phyloP scores from a whole-genome alignment of 306 rosid species.

The Prunus campanulata region DNA sequence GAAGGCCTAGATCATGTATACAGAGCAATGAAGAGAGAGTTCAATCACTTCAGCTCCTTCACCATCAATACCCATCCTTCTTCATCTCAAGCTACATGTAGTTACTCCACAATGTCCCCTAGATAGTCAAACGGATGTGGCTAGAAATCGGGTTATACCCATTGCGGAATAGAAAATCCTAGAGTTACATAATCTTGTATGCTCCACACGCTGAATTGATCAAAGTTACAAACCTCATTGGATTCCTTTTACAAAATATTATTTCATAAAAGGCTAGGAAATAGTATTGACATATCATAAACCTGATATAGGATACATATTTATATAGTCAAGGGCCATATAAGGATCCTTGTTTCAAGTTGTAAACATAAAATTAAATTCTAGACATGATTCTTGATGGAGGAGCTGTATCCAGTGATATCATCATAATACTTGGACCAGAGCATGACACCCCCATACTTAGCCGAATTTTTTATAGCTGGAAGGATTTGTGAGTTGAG shows the following conservation, averaged over 20 bases:
- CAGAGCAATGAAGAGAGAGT: slow-evolving; percentile 84
- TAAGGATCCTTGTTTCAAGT: not conserved
- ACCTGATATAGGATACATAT: not conserved
- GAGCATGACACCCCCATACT: slow-evolving; percentile 47
- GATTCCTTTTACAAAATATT: not conserved
- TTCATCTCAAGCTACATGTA: slow-evolving; percentile 81
- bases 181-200: not conserved
- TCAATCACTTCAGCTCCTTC: slow-evolving; percentile 74
- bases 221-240: not conserved
- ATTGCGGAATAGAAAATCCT: not conserved
- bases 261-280: not conserved
- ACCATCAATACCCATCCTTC: slow-evolving; percentile 70
- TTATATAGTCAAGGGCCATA: not conserved
- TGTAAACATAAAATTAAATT: too few relatives aligned
- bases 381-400: slow-evolving; percentile 27
- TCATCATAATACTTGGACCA: slow-evolving; percentile 33
- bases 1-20: slow-evolving; percentile 85
- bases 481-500: slow-evolving; percentile 35
- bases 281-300: not conserved
- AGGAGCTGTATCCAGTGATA: slow-evolving; percentile 30
- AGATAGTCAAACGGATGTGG: slow-evolving; percentile 42
- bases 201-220: not conserved
- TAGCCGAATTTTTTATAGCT: slow-evolving; percentile 23
- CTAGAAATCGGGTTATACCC: not conserved
- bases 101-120: slow-evolving; percentile 88